phyloP scores from a whole-genome alignment of 73 alveolate species.

The Tetrahymena borealis region DNA sequence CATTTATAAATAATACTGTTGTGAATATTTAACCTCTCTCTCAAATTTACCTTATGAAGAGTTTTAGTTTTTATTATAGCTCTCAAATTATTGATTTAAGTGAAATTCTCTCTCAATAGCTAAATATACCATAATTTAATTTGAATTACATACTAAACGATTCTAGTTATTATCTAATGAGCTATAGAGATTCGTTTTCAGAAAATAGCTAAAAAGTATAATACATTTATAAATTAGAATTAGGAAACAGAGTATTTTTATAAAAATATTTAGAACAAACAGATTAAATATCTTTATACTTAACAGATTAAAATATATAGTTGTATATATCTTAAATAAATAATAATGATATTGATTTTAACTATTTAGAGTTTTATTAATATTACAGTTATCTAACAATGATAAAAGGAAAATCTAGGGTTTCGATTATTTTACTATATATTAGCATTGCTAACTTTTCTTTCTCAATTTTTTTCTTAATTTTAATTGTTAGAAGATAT shows the following conservation, averaged over 20 bases:
- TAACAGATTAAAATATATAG: too few species aligned
- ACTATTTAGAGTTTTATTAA: too few species aligned
- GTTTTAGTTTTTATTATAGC: not conserved
- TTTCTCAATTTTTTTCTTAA: not conserved
- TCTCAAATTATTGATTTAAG: not conserved
- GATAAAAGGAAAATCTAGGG: not conserved
- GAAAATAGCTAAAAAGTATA: not conserved
- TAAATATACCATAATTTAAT: not conserved
- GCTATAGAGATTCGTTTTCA: not conserved
- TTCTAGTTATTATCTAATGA: not conserved
- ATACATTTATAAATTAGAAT: not conserved
- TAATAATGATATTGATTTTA: too few species aligned
- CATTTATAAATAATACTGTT: not conserved
- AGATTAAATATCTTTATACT: not conserved
- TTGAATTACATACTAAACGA: not conserved
- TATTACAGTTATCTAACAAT: too few species aligned
- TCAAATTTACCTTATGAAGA: too few species aligned
- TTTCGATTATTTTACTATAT: not conserved
- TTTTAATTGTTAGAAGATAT: not conserved
- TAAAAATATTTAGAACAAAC: not conserved
- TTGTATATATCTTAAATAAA: too few species aligned
- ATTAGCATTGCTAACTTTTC: not conserved
- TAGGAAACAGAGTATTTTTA: not conserved
- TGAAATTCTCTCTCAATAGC: not conserved
- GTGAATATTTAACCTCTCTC: not conserved